Evolutionary conservation across 306 rosid species (phyloP).

Genomic region (Pyrus betulifolia): DNA sequence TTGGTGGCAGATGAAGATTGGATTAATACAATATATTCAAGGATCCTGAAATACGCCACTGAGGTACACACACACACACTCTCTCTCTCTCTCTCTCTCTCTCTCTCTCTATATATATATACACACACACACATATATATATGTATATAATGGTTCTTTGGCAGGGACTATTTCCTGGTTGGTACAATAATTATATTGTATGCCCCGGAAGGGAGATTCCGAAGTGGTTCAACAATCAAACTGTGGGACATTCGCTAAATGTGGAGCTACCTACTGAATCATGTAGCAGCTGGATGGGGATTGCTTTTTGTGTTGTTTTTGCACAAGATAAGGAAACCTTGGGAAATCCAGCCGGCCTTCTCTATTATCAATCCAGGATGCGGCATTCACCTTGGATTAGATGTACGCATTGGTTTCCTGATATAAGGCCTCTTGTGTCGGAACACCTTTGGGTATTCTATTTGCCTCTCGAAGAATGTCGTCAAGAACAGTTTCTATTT

Average conservation of each 20-base stretch:
- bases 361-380: accelerated
- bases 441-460: background rate
- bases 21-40: background rate
- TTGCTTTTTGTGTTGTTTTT: background rate
- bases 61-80: background rate
- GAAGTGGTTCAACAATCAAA: background rate
- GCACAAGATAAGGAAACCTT: too few species aligned
- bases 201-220: constrained; percentile 1
- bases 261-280: background rate
- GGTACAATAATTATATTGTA: background rate
- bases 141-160: background rate
- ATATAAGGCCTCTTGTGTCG: accelerated
- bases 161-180: background rate
- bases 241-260: background rate
- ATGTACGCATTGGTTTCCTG: too few species aligned
- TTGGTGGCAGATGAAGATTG: background rate
- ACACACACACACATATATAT: too few species aligned
- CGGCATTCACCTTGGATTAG: too few species aligned
- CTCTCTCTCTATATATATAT: background rate
- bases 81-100: too few species aligned
- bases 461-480: background rate
- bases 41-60: background rate
- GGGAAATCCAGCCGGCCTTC: too few species aligned
- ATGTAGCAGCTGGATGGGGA: background rate
- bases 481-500: background rate